phyloP scores from a whole-genome alignment of 1,284 basidiomycete genomes.

The Cryptococcus hybrid region DNA sequence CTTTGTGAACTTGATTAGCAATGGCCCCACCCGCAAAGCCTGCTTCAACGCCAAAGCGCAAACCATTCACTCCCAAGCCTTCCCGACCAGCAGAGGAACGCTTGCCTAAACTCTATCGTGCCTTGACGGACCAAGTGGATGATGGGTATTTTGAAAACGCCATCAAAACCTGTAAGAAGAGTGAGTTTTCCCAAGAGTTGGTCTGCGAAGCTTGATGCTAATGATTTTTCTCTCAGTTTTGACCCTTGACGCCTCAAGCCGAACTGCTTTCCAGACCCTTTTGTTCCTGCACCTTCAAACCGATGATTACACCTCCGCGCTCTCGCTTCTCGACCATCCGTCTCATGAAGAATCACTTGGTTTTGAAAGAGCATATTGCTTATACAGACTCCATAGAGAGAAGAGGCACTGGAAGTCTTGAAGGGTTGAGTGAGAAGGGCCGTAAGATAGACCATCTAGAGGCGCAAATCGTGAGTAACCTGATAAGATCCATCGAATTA shows the following conservation, averaged over 20 bases:
- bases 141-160: conserved; percentile 76
- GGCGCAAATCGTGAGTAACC: conserved; percentile 69
- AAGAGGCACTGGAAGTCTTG: conserved; percentile 62
- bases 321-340: conserved; percentile 47
- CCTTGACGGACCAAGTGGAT: conserved; percentile 77
- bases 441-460: conserved; percentile 73
- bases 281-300: conserved; percentile 79
- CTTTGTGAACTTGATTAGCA: too few species aligned
- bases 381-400: conserved; percentile 75
- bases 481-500: background rate
- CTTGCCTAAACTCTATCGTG: conserved; percentile 69
- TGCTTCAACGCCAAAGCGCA: conserved; percentile 1
- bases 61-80: conserved; percentile 52
- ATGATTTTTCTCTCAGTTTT: conserved; percentile 58
- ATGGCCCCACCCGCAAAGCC: too few species aligned
- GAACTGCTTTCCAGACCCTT: conserved; percentile 72
- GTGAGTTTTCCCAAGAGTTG: conserved; percentile 52
- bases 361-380: conserved; percentile 75
- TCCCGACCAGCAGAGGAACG: conserved; percentile 60
- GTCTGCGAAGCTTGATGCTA: background rate
- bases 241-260: conserved; percentile 63
- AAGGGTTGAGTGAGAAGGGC: conserved; percentile 54
- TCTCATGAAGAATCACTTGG: conserved; percentile 10
- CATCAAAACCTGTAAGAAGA: conserved; percentile 84
- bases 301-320: conserved; percentile 58